phyloP scores from a whole-genome alignment of 192 early-diverging fungal genomes.

The Coemansia sp. region DNA sequence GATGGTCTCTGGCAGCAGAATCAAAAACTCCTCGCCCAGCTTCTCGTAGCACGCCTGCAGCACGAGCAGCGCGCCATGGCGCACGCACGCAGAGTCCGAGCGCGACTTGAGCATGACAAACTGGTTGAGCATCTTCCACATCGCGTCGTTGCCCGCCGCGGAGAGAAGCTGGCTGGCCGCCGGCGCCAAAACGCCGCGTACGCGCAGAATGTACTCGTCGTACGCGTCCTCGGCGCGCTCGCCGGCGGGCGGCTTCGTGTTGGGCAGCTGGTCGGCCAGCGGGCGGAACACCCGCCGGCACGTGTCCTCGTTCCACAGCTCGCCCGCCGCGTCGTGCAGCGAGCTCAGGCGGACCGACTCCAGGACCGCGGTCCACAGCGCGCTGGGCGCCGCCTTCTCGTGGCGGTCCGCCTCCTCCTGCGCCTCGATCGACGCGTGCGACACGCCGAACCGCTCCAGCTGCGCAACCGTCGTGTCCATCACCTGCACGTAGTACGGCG shows the following conservation, averaged over 20 bases:
- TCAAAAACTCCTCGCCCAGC: slow-evolving; percentile 92
- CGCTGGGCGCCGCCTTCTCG: slow-evolving; percentile 49
- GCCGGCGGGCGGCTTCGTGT: slow-evolving; percentile 39
- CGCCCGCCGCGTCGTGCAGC: slow-evolving; percentile 61
- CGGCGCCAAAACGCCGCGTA: slow-evolving; percentile 67
- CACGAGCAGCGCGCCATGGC: slow-evolving; percentile 66
- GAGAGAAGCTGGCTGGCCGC: slow-evolving; percentile 79
- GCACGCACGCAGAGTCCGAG: slow-evolving; percentile 65
- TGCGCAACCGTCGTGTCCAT: slow-evolving; percentile 64
- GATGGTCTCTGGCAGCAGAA: slow-evolving; percentile 91
- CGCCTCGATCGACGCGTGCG: slow-evolving; percentile 28
- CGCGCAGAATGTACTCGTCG: slow-evolving; percentile 54
- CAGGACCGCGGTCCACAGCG: slow-evolving; percentile 74
- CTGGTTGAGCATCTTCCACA: slow-evolving; percentile 89
- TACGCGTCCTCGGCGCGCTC: slow-evolving; percentile 6
- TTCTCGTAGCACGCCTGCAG: slow-evolving; percentile 80
- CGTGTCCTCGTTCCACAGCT: slow-evolving; percentile 67
- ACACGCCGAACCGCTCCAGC: slow-evolving; percentile 54
- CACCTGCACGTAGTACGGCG: slow-evolving; percentile 77
- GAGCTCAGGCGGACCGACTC: slow-evolving; percentile 64
- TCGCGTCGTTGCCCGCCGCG: slow-evolving; percentile 69
- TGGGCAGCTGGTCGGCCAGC: slow-evolving; percentile 73
- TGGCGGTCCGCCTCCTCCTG: slow-evolving; percentile 44
- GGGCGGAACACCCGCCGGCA: slow-evolving; percentile 75
- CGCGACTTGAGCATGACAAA: slow-evolving; percentile 75